A percentile compares a stretch with the other conserved stretches of the same genome.
phyloP scores from a whole-genome alignment of 2,329 filamentous ascomycete species.

The Tricladium varicosporioides region DNA sequence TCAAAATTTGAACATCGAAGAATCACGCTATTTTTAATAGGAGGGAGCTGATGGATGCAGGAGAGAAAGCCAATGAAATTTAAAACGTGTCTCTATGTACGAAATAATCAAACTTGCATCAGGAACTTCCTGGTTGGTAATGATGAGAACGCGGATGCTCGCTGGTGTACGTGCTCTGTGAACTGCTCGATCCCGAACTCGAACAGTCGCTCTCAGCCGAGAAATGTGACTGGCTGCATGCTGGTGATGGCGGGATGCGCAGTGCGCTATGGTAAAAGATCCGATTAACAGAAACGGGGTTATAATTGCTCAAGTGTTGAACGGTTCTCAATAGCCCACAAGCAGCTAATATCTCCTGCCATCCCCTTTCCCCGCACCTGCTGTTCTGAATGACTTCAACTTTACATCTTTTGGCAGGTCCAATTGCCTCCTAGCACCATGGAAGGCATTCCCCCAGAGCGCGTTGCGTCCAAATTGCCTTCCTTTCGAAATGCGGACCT shows the following conservation, averaged over 20 bases:
- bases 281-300: neutral
- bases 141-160: too few relatives aligned
- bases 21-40: neutral
- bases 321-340: neutral
- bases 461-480: slow-evolving; percentile 15
- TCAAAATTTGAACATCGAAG: neutral
- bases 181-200: neutral
- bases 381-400: neutral
- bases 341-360: neutral
- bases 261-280: too few relatives aligned
- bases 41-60: neutral
- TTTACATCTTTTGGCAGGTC: neutral
- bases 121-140: neutral
- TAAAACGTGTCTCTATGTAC: neutral
- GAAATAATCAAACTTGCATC: neutral
- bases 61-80: neutral
- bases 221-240: neutral
- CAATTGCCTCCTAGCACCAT: neutral
- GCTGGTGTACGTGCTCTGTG: too few relatives aligned
- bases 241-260: neutral
- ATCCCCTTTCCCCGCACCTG: neutral
- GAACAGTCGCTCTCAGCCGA: neutral
- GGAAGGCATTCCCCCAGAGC: slow-evolving; percentile 1
- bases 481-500: slow-evolving; percentile 11
- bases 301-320: neutral